A percentile compares a stretch with the other conserved stretches of the same genome.
phyloP scores from a whole-genome alignment of 805 yeast genomes.

The Kluyveromyces dobzhanskii region DNA sequence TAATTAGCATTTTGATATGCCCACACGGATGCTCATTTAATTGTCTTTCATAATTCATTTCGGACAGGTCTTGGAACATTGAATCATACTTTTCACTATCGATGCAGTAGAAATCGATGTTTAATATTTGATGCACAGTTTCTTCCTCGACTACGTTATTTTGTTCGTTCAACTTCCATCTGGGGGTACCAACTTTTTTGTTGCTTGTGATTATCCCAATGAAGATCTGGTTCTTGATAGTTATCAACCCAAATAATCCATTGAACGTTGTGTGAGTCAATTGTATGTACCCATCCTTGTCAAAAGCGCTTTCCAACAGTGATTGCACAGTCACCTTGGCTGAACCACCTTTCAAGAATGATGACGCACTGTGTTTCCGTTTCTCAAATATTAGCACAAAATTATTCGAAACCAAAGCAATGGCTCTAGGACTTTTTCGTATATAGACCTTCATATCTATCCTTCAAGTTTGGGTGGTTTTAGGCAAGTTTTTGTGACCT shows the following conservation, averaged over 20 bases:
- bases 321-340: constrained; percentile 46
- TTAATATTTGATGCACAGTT: constrained; percentile 43
- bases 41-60: constrained; percentile 24
- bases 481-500: too few species aligned
- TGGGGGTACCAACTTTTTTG: constrained; percentile 50
- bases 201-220: constrained; percentile 50
- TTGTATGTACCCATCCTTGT: constrained; percentile 34
- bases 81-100: constrained; percentile 47
- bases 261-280: constrained; percentile 28
- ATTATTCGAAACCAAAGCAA: constrained; percentile 53
- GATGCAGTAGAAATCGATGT: constrained; percentile 58
- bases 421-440: constrained; percentile 57
- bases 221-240: constrained; percentile 45
- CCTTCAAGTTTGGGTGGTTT: background rate
- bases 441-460: constrained; percentile 50
- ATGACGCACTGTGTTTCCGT: constrained; percentile 16
- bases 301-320: constrained; percentile 36
- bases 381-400: constrained; percentile 50
- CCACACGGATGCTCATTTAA: constrained; percentile 69
- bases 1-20: constrained; percentile 60
- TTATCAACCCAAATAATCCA: constrained; percentile 57
- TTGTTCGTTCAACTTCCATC: constrained; percentile 23
- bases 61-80: constrained; percentile 19
- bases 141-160: constrained; percentile 35
- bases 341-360: constrained; percentile 23